Evolutionary conservation across 2,329 filamentous ascomycete genomes (phyloP), one percentile per base, ranked within the genome.

Genomic region (Cercospora sp.): DNA sequence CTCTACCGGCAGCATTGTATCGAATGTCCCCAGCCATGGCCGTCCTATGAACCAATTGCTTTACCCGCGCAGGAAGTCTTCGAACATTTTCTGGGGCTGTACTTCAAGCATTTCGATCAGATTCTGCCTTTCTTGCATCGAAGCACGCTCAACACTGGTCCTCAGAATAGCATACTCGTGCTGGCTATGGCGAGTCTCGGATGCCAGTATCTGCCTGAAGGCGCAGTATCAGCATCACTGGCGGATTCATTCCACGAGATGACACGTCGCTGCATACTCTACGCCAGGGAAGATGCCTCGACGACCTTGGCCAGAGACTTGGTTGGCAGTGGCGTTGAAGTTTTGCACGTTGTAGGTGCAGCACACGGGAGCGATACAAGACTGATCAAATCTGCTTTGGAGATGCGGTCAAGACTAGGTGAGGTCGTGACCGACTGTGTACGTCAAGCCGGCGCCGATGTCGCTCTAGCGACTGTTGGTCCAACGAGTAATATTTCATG

Each of bases 71-170:
- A 66, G 53, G 65, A 67, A 10, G 59, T 74, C 45, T 57, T 75
- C 65, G 69, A 75, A 63, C 57, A 66, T 61, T 61, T 78, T 12
- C 66, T 78, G 24, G 69, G 67, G 18, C 66, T 76, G 1, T 78
- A 77, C 64, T 72, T 76, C 51, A 73, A 75, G 7, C 66, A 70
- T 40, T 78, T 78, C 43, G 72, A 76, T 58, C 71, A 73, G 24
- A 69, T 72, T 12, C 70, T 79, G 16, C 77, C 78, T 3, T 75
- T 79, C 51, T 60, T 78, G 8, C 76, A 78, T 55, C 63, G 53
- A 30, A 70, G 70, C 0, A 73, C 69, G 3, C 71, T 77, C 53
- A 34, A 65, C 30, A 40, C 53, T 61, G 43, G 66, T 43, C 30
- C 62, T 24, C 34, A 69, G 7, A 40, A 74, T 12, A 74, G 71